These are phyloP conservation scores for Plectosphaerella cucumerina DNA, from an alignment of 2,329 filamentous ascomycete genomes.

Conservation along the genomic window DNA sequence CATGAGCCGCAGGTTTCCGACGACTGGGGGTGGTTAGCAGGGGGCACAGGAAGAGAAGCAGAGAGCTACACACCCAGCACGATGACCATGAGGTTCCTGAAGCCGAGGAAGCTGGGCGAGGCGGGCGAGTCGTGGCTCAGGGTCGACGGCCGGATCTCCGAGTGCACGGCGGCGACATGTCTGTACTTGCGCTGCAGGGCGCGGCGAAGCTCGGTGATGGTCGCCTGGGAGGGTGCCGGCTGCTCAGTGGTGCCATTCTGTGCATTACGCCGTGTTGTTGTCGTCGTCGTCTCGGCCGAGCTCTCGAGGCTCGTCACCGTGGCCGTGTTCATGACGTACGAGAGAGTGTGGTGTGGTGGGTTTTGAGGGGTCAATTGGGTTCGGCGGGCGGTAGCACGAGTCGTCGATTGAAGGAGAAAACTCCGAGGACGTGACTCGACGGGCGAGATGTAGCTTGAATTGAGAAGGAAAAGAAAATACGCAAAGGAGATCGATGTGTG, in stretches of 20 bases:
- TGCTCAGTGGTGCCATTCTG: slow-evolving; percentile 10
- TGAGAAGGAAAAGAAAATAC: slow-evolving; percentile 3
- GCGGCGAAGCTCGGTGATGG: slow-evolving; percentile 25
- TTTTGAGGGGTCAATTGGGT: slow-evolving; percentile 3
- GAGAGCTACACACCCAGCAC: slow-evolving; percentile 62
- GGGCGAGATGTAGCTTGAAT: slow-evolving; percentile 2
- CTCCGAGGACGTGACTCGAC: background rate
- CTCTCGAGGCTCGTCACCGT: slow-evolving; percentile 25
- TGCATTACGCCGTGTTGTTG: slow-evolving; percentile 8
- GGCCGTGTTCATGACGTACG: slow-evolving; percentile 32
- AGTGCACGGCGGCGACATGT: slow-evolving; percentile 86
- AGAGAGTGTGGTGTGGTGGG: no score
- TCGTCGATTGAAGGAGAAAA: background rate
- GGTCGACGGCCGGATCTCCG: slow-evolving; percentile 66
- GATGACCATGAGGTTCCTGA: slow-evolving; percentile 93
- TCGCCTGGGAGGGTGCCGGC: slow-evolving; percentile 2
- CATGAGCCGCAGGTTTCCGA: slow-evolving; percentile 88
- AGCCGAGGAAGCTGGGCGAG: slow-evolving; percentile 84
- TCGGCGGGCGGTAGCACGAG: background rate
- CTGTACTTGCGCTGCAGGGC: slow-evolving; percentile 68
- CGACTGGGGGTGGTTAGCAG: slow-evolving; percentile 51
- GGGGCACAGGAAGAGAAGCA: background rate
- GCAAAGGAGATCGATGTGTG: slow-evolving; percentile 6
- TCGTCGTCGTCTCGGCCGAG: slow-evolving; percentile 1
- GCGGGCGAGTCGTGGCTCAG: slow-evolving; percentile 76